Conservation (phyloP, 495 filamentous ascomycete species). For the Aspergillus indologenus region DNA sequence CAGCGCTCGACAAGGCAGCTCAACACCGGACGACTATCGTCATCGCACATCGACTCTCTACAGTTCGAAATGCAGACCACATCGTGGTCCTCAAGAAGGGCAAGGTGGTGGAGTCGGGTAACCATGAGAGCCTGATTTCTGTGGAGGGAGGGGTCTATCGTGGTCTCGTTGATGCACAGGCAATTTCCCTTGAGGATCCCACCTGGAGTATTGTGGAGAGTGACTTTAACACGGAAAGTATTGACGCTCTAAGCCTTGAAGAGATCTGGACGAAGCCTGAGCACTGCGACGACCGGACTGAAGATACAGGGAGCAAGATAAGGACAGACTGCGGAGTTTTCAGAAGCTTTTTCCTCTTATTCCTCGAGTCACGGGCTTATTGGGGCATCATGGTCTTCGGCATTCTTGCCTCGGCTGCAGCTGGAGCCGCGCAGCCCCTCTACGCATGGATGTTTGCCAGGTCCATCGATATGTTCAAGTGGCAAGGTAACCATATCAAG, state of each 20-base stretch:
- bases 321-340: too few species aligned
- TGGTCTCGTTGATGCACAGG: conserved; percentile 37
- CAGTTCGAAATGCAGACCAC: conserved; percentile 49
- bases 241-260: too few species aligned
- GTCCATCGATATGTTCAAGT: conserved; percentile 32
- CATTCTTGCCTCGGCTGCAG: conserved; percentile 42
- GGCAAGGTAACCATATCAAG: conserved; percentile 53
- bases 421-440: conserved; percentile 47
- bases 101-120: conserved; percentile 46
- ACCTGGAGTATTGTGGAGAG: too few species aligned
- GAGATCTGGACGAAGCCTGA: too few species aligned
- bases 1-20: conserved; percentile 40
- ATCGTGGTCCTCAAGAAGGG: conserved; percentile 54
- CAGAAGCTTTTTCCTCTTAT: too few species aligned
- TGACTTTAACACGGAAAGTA: too few species aligned
- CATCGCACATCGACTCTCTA: conserved; percentile 59
- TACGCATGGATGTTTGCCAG: conserved; percentile 38
- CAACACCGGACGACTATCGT: conserved; percentile 39
- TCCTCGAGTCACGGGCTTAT: too few species aligned
- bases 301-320: too few species aligned
- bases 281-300: too few species aligned
- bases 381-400: conserved; percentile 33
- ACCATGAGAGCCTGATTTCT: conserved; percentile 38
- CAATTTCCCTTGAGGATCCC: too few species aligned
- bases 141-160: conserved; percentile 43